Evolutionary conservation across 768 basidiomycete species (phyloP).

Genomic region (Amylocystis lapponica): DNA sequence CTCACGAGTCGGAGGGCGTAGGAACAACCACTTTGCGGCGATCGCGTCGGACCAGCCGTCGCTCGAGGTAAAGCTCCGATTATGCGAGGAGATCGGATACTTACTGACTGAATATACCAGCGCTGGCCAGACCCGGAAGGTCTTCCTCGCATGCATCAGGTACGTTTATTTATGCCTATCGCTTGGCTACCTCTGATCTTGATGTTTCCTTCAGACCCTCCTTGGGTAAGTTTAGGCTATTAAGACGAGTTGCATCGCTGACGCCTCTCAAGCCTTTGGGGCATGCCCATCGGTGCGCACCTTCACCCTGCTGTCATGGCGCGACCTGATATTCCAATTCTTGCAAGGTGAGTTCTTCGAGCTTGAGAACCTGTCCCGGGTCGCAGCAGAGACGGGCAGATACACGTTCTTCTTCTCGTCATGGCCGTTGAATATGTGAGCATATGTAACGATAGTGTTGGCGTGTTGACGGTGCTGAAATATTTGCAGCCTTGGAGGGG

Average conservation of each 20-base stretch:
- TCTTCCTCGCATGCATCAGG: constrained; percentile 49
- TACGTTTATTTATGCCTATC: constrained; percentile 12
- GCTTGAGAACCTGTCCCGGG: constrained; percentile 52
- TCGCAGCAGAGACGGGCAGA: constrained; percentile 50
- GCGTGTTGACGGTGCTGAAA: too few species aligned
- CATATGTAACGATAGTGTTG: too few species aligned
- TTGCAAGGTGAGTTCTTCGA: constrained; percentile 66
- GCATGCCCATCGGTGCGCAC: constrained; percentile 61
- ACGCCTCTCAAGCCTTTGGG: constrained; percentile 45
- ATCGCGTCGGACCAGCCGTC: constrained; percentile 64
- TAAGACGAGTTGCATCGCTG: not conserved
- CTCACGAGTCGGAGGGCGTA: constrained; percentile 14
- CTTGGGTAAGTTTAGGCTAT: constrained; percentile 41
- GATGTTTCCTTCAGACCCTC: constrained; percentile 38
- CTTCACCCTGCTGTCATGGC: not conserved
- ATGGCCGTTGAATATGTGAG: constrained; percentile 69
- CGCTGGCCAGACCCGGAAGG: constrained; percentile 49
- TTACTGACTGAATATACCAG: constrained; percentile 21
- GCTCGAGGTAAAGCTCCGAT: constrained; percentile 41
- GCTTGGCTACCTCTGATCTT: not conserved
- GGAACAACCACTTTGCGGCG: constrained; percentile 72
- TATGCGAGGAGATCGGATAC: not conserved
- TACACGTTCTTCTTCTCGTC: constrained; percentile 76
- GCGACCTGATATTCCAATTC: too few species aligned
- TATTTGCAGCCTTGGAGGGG: constrained; percentile 50